These are phyloP conservation scores for Aphanocladium album DNA, from an alignment of 2,329 filamentous ascomycete species.

Conservation along the genomic window DNA sequence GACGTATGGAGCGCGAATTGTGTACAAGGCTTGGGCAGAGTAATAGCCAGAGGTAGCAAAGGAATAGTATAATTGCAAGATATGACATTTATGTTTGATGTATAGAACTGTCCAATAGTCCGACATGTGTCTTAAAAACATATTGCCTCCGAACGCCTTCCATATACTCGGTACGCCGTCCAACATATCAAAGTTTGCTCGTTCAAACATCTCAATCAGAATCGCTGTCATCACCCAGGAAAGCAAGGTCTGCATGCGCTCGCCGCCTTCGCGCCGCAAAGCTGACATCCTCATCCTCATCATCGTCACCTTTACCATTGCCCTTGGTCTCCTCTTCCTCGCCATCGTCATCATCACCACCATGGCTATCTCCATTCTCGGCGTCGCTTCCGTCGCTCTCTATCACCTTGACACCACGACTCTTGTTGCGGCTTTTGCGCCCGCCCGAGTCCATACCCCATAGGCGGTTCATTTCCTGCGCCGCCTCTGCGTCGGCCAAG, in stretches of 20 bases:
- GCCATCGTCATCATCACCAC: slow-evolving; percentile 26
- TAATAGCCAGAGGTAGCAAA: slow-evolving; percentile 25
- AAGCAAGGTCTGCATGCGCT: slow-evolving; percentile 53
- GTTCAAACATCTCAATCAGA: slow-evolving; percentile 39
- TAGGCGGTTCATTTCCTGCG: slow-evolving; percentile 71
- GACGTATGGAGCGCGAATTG: slow-evolving; percentile 72
- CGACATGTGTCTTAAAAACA: not conserved
- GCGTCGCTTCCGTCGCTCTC: slow-evolving; percentile 29
- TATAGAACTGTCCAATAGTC: not conserved
- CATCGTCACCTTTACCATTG: slow-evolving; percentile 23
- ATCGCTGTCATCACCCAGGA: slow-evolving; percentile 66
- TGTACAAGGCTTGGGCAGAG: slow-evolving; percentile 82
- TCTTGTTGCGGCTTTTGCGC: slow-evolving; percentile 37
- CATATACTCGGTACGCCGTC: not conserved
- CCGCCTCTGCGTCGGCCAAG: slow-evolving; percentile 74
- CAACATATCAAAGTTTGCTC: not conserved
- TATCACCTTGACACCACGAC: slow-evolving; percentile 22
- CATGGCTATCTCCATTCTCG: slow-evolving; percentile 21
- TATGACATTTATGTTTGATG: not conserved
- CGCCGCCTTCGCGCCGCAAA: slow-evolving; percentile 43
- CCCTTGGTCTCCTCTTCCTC: slow-evolving; percentile 21
- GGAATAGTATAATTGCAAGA: not conserved
- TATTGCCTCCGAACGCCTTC: slow-evolving; percentile 5
- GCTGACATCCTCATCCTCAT: slow-evolving; percentile 24
- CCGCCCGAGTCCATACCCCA: slow-evolving; percentile 60